These are phyloP conservation scores for Lonicera japonica DNA, from an alignment of 129 eudicot genomes.

Conservation along the genomic window DNA sequence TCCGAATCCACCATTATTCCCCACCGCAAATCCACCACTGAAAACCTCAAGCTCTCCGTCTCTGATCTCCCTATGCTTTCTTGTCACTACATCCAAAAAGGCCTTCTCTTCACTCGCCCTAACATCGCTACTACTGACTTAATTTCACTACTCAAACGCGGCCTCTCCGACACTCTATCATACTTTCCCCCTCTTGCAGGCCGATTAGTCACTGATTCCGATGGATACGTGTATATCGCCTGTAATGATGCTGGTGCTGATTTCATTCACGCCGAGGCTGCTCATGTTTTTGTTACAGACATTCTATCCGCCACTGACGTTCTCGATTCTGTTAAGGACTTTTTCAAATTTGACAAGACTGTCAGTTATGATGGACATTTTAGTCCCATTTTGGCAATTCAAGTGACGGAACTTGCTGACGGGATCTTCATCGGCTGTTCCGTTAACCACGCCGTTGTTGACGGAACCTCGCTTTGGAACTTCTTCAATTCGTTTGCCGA, in stretches of 20 bases:
- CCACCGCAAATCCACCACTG: constrained; percentile 24
- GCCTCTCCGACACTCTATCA: constrained; percentile 49
- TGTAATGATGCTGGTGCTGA: constrained; percentile 69
- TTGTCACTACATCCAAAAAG: constrained; percentile 83
- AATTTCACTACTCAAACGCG: constrained; percentile 28
- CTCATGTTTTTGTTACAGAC: constrained; percentile 29
- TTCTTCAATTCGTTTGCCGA: constrained; percentile 73
- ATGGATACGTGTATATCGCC: constrained; percentile 61
- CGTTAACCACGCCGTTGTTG: constrained; percentile 74
- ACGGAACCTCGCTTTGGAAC: constrained; percentile 80
- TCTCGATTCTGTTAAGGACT: constrained; percentile 43
- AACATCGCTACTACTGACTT: constrained; percentile 20
- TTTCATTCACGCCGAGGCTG: constrained; percentile 45
- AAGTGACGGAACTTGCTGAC: constrained; percentile 65
- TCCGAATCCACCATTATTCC: constrained; percentile 44
- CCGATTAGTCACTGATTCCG: constrained; percentile 50
- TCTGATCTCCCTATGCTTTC: constrained; percentile 91
- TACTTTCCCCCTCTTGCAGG: constrained; percentile 82
- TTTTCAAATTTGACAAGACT: constrained; percentile 46
- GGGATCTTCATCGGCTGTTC: constrained; percentile 70
- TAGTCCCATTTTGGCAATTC: constrained; percentile 58
- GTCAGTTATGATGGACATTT: constrained; percentile 69
- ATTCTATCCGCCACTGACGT: constrained; percentile 21
- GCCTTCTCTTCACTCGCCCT: constrained; percentile 52
- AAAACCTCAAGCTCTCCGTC: constrained; percentile 52